Evolutionary conservation across 257 asterid species (phyloP).

Genomic region (Solanum arcanum): DNA sequence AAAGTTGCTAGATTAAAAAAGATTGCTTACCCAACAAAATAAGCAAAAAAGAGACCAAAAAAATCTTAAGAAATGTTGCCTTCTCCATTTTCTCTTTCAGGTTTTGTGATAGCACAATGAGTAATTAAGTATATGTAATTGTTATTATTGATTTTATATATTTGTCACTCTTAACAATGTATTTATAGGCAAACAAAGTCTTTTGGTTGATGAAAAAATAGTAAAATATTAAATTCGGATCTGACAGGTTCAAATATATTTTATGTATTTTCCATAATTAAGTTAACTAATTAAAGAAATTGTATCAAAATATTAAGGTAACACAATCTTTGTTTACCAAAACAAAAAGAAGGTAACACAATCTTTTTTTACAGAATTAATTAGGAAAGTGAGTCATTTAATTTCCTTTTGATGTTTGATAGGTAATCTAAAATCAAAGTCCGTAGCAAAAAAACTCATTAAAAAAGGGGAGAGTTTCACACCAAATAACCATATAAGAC

Average conservation of each 20-base stretch:
- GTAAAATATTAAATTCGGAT: background rate
- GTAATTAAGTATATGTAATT: background rate
- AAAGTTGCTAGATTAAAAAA: background rate
- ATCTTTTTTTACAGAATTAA: background rate
- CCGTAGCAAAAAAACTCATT: background rate
- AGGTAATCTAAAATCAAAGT: background rate
- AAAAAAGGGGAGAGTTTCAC: too few relatives aligned
- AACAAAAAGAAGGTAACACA: background rate
- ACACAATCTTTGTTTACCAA: background rate
- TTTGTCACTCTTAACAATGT: background rate
- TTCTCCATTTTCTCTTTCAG: background rate
- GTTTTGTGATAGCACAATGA: background rate
- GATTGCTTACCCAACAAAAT: background rate
- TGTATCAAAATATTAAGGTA: background rate
- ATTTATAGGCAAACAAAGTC: background rate
- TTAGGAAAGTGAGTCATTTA: background rate
- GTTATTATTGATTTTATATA: background rate
- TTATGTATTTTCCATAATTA: background rate
- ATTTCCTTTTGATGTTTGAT: background rate
- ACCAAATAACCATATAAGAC: too few relatives aligned
- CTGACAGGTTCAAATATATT: background rate
- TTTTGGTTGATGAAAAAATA: background rate
- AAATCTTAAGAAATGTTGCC: background rate
- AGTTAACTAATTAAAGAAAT: background rate
- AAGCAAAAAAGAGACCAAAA: background rate